These are phyloP conservation scores for Curvularia sp. DNA, from an alignment of 2,329 filamentous ascomycete genomes.

Conservation along the genomic window DNA sequence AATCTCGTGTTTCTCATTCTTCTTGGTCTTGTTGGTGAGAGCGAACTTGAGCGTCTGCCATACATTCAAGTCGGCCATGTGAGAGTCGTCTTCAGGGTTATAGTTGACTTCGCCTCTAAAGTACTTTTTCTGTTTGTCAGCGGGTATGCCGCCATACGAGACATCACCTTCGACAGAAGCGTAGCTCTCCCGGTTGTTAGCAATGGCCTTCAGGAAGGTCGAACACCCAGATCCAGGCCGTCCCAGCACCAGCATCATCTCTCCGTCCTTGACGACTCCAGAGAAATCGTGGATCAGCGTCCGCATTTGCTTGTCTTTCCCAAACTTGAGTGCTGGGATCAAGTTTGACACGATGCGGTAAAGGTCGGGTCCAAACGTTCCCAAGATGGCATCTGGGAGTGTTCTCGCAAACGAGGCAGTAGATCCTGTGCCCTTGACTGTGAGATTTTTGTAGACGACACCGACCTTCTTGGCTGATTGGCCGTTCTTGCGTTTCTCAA, in stretches of 20 bases:
- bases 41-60: conserved; percentile 81
- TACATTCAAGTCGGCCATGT: conserved; percentile 76
- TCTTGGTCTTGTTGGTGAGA: conserved; percentile 76
- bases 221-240: conserved; percentile 77
- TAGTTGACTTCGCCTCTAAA: conserved; percentile 81
- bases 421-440: conserved; percentile 71
- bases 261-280: conserved; percentile 70
- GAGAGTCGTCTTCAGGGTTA: conserved; percentile 77
- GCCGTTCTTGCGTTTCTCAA: conserved; percentile 74
- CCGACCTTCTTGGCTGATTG: conserved; percentile 78
- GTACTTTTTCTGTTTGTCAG: conserved; percentile 70
- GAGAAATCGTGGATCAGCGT: conserved; percentile 71
- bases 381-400: conserved; percentile 74
- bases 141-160: conserved; percentile 74
- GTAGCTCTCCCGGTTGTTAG: conserved; percentile 72
- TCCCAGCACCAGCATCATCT: conserved; percentile 77
- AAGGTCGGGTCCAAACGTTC: conserved; percentile 81
- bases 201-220: conserved; percentile 78
- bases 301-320: conserved; percentile 59
- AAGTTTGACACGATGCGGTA: conserved; percentile 68
- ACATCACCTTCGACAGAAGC: conserved; percentile 73
- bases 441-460: conserved; percentile 77
- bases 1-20: conserved; percentile 68
- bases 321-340: conserved; percentile 60
- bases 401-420: conserved; percentile 74